Conservation (phyloP, 805 yeast genomes). For the Limtongia smithiae region DNA sequence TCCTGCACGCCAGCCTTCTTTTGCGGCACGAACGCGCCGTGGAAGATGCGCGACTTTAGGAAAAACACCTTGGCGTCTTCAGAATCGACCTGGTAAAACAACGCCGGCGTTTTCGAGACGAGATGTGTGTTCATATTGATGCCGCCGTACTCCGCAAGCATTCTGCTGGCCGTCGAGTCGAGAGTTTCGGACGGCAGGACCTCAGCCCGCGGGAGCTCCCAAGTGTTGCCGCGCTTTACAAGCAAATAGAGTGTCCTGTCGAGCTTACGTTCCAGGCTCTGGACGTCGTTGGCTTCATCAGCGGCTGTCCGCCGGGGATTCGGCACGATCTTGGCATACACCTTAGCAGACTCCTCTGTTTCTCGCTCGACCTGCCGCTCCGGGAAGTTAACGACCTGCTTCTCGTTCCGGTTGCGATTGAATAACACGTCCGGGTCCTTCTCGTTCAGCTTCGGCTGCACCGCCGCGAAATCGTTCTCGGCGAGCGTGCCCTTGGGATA, state of each 20-base stretch:
- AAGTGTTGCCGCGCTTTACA: constrained; percentile 46
- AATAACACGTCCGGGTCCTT: constrained; percentile 16
- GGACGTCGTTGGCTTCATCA: constrained; percentile 57
- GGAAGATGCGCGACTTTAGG: constrained; percentile 81
- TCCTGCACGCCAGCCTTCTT: constrained; percentile 43
- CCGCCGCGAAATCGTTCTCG: constrained; percentile 71
- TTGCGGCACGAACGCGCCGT: constrained; percentile 64
- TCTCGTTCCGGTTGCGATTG: constrained; percentile 80
- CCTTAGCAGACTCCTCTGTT: constrained; percentile 43
- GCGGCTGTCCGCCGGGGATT: constrained; percentile 75
- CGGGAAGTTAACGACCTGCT: constrained; percentile 77
- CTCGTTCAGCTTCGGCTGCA: constrained; percentile 44
- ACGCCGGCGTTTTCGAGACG: constrained; percentile 87
- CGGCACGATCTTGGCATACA: constrained; percentile 62
- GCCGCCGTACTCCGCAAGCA: constrained; percentile 71
- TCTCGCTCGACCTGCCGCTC: constrained; percentile 44
- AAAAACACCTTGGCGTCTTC: constrained; percentile 53
- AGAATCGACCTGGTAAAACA: constrained; percentile 49
- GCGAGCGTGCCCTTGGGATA: constrained; percentile 86
- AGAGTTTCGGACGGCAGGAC: constrained; percentile 51
- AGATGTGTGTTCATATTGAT: constrained; percentile 76
- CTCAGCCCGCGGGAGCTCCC: constrained; percentile 80
- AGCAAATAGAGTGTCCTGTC: constrained; percentile 76
- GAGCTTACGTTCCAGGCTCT: constrained; percentile 73
- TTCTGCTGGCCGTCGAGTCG: constrained; percentile 70